Evolutionary conservation across 225 moss, liverwort and hornwort species (phyloP), one percentile per base, ranked within the genome.

Genomic region (Physcomitrellopsis africana): DNA sequence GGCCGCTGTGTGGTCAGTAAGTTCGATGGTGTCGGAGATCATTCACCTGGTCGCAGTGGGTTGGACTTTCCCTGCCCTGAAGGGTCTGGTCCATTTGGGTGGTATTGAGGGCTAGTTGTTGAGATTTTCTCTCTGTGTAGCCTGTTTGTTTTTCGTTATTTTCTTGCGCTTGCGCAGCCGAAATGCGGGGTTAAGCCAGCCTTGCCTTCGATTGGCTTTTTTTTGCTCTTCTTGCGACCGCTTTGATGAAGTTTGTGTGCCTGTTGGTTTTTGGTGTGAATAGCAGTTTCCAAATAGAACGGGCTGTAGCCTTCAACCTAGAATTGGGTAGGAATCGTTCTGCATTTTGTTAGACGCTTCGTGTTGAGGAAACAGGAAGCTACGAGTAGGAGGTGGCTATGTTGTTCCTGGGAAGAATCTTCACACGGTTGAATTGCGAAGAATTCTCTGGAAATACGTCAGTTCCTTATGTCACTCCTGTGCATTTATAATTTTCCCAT

Each of bases 371-470:
- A 37, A 7, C 7, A 37, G 7, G 32, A 37, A 37, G 32, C 32
- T 37, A 37, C 32, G 32, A 5, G 4, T 37, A 4, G 0, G 32
- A 37, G 32, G 32, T 37, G 32, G 32, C 32, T 37, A 4, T 7
- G 3, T 37, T 7, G 32, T 37, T 57, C 9, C 11, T n/a, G 72
- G 4, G 60, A 77, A 62, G 27, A 17, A 22, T 26, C 19, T 83
- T 63, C 76, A 51, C 72, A 26, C 76, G 51, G 26, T 72, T 72
- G 76, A 68, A 43, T 43, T 29, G 12, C 72, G 57, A 57, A 55
- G 79, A 63, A 26, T 63, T 41, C 13, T 63, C 29, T 48, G 78
- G 76, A 79, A 68, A 29, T 32, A 46, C 67, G 55, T 71, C 49
- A 47, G 54, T 51, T 65, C 67, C 19, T 10, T 24, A 55, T 16